Conservation (phyloP, 108 stramenopile genomes). For the Epithemia pelagica region DNA sequence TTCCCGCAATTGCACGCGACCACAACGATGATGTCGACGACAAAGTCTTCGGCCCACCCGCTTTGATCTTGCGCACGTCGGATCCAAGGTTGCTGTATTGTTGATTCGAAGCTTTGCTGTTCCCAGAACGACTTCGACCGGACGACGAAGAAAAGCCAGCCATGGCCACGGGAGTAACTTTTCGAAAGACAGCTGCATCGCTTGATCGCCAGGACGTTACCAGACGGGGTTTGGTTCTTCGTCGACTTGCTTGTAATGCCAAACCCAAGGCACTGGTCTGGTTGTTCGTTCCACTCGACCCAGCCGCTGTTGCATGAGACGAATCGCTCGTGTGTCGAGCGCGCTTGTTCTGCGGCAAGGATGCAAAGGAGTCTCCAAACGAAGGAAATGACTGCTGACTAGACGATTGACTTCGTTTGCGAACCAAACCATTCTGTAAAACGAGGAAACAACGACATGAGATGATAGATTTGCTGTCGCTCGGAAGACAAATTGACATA, state of each 20-base stretch:
- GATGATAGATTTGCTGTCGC: constrained; percentile 1
- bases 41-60: neutral
- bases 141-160: neutral
- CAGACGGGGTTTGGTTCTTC: neutral
- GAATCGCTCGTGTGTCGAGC: neutral
- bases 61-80: neutral
- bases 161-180: neutral
- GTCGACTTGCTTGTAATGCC: neutral
- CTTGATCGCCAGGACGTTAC: neutral
- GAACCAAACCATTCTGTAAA: constrained; percentile 34
- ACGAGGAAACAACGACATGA: constrained; percentile 8
- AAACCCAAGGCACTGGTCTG: neutral
- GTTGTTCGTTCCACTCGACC: neutral
- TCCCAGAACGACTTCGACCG: neutral
- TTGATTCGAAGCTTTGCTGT: neutral
- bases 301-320: neutral
- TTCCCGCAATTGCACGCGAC: neutral
- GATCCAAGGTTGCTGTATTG: neutral
- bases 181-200: neutral
- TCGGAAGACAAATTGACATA: constrained; percentile 7
- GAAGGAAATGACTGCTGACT: neutral
- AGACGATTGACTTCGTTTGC: constrained; percentile 27
- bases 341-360: neutral
- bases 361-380: neutral
- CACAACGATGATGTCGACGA: neutral